Conservation (phyloP, 148 eudicot genomes). For the Chenopodium suecicum region DNA sequence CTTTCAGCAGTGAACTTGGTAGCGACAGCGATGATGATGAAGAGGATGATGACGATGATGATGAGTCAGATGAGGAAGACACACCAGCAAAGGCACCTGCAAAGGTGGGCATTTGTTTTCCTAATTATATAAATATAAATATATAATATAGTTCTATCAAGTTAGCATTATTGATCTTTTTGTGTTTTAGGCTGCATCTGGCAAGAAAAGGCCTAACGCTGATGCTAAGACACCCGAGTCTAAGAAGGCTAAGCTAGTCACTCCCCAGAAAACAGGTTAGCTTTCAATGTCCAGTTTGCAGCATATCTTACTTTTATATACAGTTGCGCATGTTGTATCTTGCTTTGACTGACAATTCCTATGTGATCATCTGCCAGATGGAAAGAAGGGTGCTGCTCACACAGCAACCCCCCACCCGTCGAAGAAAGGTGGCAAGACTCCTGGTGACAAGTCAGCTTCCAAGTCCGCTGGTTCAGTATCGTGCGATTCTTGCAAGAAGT, state of each 20-base stretch:
- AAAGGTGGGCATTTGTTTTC: constrained; percentile 24
- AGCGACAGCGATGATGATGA: constrained; percentile 17
- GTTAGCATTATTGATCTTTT: neutral
- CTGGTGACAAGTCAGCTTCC: constrained; percentile 42
- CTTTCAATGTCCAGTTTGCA: neutral
- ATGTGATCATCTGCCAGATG: constrained; percentile 20
- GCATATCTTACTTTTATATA: neutral
- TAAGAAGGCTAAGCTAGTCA: constrained; percentile 50
- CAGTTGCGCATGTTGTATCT: neutral
- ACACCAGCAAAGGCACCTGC: constrained; percentile 38
- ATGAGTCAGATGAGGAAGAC: constrained; percentile 19
- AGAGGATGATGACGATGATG: constrained; percentile 25
- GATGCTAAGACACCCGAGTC: constrained; percentile 51
- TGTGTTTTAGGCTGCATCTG: constrained; percentile 27
- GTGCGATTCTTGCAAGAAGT: constrained; percentile 49
- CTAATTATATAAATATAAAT: neutral
- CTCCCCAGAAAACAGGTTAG: constrained; percentile 61
- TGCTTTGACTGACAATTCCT: neutral
- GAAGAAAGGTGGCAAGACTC: constrained; percentile 49
- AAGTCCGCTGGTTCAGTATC: constrained; percentile 41
- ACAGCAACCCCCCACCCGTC: constrained; percentile 50
- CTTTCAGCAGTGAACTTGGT: neutral
- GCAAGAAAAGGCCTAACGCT: constrained; percentile 45
- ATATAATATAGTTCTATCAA: neutral
- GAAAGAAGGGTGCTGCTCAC: constrained; percentile 48